Conservation (phyloP, 1,139 yeast species). For the Kurtzmaniella quercitrusa region DNA sequence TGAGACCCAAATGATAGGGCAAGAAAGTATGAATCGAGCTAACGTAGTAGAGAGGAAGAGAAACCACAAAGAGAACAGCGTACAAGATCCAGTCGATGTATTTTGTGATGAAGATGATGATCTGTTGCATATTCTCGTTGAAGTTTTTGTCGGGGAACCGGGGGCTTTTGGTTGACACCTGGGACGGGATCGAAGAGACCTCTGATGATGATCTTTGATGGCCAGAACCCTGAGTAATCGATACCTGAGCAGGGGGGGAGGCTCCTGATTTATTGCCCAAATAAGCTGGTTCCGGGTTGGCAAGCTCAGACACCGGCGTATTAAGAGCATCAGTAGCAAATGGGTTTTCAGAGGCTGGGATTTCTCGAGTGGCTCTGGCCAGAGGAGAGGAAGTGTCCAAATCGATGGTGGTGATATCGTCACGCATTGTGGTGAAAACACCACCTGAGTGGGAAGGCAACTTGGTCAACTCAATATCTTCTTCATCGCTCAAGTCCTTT, state of each 20-base stretch:
- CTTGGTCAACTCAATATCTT: conserved; percentile 9
- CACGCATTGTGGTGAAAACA: conserved; percentile 25
- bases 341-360: conserved; percentile 14
- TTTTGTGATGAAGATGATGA: conserved; percentile 37
- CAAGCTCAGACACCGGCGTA: background rate
- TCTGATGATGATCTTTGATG: conserved; percentile 1
- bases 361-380: background rate
- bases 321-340: conserved; percentile 6
- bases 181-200: conserved; percentile 1
- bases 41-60: conserved; percentile 52
- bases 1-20: conserved; percentile 59
- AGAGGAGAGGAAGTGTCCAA: conserved; percentile 9
- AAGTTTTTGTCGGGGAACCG: conserved; percentile 3
- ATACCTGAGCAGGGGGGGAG: background rate
- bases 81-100: conserved; percentile 58
- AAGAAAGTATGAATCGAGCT: conserved; percentile 47
- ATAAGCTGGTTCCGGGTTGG: background rate
- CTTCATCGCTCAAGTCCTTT: conserved; percentile 9
- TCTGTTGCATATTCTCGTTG: conserved; percentile 15
- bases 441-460: conserved; percentile 2
- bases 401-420: conserved; percentile 37
- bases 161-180: background rate
- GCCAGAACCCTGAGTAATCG: background rate
- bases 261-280: conserved; percentile 1
- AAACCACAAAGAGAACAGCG: conserved; percentile 40